Evolutionary conservation across 2,329 filamentous ascomycete species (phyloP).

Genomic region (Lachnellula arida): DNA sequence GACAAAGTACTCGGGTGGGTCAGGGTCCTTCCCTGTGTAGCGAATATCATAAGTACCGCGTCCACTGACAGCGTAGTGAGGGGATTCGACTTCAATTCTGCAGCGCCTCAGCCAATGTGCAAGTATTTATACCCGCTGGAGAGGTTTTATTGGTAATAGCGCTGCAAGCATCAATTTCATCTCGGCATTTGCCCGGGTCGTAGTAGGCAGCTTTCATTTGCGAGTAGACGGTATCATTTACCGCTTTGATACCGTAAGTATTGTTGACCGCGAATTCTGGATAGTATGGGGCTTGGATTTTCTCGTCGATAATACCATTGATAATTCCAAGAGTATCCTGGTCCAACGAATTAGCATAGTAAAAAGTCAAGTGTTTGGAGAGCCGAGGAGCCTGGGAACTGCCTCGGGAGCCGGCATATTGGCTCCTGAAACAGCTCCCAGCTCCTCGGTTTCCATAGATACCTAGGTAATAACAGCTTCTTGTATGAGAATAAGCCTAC

Average conservation of each 20-base stretch:
- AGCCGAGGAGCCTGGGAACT: no score
- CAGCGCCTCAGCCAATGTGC: background rate
- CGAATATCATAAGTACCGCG: slow-evolving; percentile 35
- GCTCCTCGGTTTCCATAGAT: no score
- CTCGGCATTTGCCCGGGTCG: background rate
- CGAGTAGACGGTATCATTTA: background rate
- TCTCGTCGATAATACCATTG: slow-evolving; percentile 61
- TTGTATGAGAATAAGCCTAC: no score
- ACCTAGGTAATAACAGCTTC: no score
- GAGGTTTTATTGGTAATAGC: background rate
- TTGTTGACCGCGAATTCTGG: slow-evolving; percentile 24
- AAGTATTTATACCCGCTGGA: background rate
- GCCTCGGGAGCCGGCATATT: no score
- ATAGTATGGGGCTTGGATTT: slow-evolving; percentile 43
- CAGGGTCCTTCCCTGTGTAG: slow-evolving; percentile 12
- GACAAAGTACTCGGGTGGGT: slow-evolving; percentile 1
- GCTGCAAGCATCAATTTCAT: background rate
- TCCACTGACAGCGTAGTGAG: background rate
- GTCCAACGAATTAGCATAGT: no score
- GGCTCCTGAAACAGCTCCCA: no score
- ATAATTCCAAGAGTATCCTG: slow-evolving; percentile 57
- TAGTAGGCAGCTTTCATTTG: slow-evolving; percentile 2
- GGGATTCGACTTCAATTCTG: background rate
- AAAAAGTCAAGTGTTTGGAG: no score
- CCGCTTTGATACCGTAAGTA: slow-evolving; percentile 47